Base-by-base conservation (phyloP, 306 rosid species). In the Ormosia emarginata region DNA sequence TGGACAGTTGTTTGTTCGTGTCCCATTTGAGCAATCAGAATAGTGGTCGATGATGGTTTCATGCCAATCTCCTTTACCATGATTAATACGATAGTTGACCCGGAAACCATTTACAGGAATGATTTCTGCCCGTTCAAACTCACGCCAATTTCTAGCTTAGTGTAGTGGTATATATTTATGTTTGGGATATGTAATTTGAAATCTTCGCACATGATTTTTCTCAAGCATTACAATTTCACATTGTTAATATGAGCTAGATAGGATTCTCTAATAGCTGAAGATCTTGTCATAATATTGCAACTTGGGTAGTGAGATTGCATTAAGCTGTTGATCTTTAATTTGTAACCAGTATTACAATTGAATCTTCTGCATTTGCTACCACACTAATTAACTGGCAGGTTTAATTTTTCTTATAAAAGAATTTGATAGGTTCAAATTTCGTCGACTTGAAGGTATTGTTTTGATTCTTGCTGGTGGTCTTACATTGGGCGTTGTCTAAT, bases 1-100 rank as follows among this genome's bases (percentile, higher is more conserved):
- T 40, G 99, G 99, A 14, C 98, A 96, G 81, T 84, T 96, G 90
- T 96, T 92, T 88, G 92, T 96, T 71, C 99, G 99, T 7, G 94
- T 92, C 49, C 99, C 99, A 5, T 93, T 93, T 82, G 99, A 91
- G 86, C 94, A 85, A 77, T 88, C 89, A 18, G 98, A 89, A 57
- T 87, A 90, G 89, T 52, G 77, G 15, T 76, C 8, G 9, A 36
- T 11, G 75, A 63, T 65, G 71, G 57, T 14, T 81, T 63, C 18
- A 24, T 30, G 43, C 59, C 62, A 11, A 17, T 67, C 63, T 70
- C 74, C 52, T 69, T 70, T 46, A 50, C 73, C 50, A 49, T 67
- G 47, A 39, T 79, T 56, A 56, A 59, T 71, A 68, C 40, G 4
- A 34, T 56, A 71, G 66, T 70, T 72, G 82, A 64, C 64, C 11